Percentiles rank a stretch among this genome's conserved stretches.
Conservation (phyloP, 169 alveolate genomes). For the Plasmodium malariae region DNA sequence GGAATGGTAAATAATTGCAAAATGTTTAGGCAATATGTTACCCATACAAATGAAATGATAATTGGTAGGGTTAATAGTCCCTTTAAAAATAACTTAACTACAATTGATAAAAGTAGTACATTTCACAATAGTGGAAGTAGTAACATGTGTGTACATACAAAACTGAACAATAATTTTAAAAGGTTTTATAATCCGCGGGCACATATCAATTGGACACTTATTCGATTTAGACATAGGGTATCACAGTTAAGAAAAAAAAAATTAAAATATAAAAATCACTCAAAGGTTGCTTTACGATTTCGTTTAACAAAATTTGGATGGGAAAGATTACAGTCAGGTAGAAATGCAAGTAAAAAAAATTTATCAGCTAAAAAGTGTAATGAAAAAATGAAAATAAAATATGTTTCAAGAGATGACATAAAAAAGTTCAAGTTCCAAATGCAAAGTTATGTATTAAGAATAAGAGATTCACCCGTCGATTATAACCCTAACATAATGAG, state of each 20-base stretch:
- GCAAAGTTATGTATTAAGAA: slow-evolving; percentile 83
- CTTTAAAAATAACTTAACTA: neutral
- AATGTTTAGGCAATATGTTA: neutral
- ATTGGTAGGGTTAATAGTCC: neutral
- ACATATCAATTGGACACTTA: slow-evolving; percentile 81
- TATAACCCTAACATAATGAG: slow-evolving; percentile 84
- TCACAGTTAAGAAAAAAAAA: slow-evolving; percentile 80
- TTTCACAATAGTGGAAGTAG: neutral
- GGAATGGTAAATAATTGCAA: neutral
- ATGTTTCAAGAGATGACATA: slow-evolving; percentile 83
- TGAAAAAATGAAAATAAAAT: slow-evolving; percentile 83
- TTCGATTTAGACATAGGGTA: slow-evolving; percentile 79
- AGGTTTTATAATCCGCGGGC: slow-evolving; percentile 56
- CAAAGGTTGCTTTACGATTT: slow-evolving; percentile 83
- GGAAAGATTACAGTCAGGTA: slow-evolving; percentile 84
- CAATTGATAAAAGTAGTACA: neutral
- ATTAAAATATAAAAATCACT: slow-evolving; percentile 83
- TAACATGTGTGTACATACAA: neutral
- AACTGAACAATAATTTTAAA: slow-evolving; percentile 1
- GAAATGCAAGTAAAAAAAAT: slow-evolving; percentile 80
- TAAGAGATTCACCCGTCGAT: slow-evolving; percentile 84
- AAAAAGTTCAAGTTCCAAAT: slow-evolving; percentile 82
- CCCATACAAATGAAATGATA: neutral
- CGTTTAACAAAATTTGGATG: slow-evolving; percentile 87
- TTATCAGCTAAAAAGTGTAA: slow-evolving; percentile 77